phyloP scores from a whole-genome alignment of 306 rosid species.

The Senna siamea region DNA sequence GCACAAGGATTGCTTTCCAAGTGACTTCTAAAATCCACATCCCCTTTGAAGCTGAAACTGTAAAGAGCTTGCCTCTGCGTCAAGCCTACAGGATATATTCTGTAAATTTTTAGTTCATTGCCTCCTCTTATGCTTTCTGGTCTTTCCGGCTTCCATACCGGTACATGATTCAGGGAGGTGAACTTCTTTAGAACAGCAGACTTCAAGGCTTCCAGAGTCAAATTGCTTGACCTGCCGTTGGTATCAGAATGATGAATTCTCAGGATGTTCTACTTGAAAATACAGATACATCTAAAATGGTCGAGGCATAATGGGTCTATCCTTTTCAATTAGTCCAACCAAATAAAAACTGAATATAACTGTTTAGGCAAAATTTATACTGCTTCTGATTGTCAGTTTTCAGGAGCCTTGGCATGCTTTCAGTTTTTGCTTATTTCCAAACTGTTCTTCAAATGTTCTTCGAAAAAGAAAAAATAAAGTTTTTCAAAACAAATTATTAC shows the following conservation, averaged over 20 bases:
- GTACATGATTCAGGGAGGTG: conserved; percentile 66
- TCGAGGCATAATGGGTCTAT: background rate
- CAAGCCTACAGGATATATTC: conserved; percentile 78
- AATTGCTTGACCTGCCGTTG: conserved; percentile 68
- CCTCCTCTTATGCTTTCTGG: conserved; percentile 84
- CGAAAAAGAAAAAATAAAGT: too few species aligned
- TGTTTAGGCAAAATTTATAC: background rate
- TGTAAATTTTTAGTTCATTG: conserved; percentile 60
- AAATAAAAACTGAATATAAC: background rate
- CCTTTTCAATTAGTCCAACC: conserved; percentile 1
- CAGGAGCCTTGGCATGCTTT: background rate
- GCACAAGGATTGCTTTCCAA: conserved; percentile 79
- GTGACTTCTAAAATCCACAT: conserved; percentile 59
- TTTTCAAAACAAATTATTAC: too few species aligned
- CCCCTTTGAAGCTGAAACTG: conserved; percentile 66
- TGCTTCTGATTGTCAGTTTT: background rate
- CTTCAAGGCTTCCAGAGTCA: conserved; percentile 73
- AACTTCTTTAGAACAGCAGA: conserved; percentile 70
- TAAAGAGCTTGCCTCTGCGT: conserved; percentile 93
- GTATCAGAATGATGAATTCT: conserved; percentile 37
- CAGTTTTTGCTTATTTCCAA: background rate
- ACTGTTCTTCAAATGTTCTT: too few species aligned
- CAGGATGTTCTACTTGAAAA: conserved; percentile 30
- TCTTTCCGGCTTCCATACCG: conserved; percentile 90
- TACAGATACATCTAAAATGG: conserved; percentile 12